Evolutionary conservation across 2,329 filamentous ascomycete species (phyloP).

Genomic region (Dryadomyces quercus-mongolicae): DNA sequence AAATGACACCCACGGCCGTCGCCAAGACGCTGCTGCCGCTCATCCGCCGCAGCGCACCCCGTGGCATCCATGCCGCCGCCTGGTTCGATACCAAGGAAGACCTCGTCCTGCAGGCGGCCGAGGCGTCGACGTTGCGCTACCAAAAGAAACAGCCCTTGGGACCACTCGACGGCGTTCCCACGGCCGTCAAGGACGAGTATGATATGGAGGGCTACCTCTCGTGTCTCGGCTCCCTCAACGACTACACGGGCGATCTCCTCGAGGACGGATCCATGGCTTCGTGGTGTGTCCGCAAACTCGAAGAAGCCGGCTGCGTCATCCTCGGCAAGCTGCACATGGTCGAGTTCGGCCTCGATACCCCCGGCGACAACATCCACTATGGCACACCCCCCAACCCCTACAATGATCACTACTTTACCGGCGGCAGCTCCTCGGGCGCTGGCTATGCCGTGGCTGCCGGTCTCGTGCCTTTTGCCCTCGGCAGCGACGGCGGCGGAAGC

Average conservation of each 20-base stretch:
- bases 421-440: constrained; percentile 64
- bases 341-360: constrained; percentile 62
- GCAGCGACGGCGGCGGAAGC: constrained; percentile 61
- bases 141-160: constrained; percentile 45
- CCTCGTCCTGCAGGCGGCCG: constrained; percentile 28
- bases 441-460: constrained; percentile 60
- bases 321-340: constrained; percentile 68
- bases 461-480: constrained; percentile 58
- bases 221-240: constrained; percentile 48
- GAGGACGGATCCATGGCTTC: constrained; percentile 35
- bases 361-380: constrained; percentile 60
- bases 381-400: constrained; percentile 70
- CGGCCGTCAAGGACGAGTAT: constrained; percentile 66
- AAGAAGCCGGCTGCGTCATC: constrained; percentile 58
- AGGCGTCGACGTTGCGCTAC: constrained; percentile 32
- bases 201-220: constrained; percentile 63
- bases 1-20: constrained; percentile 33
- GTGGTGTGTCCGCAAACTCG: constrained; percentile 59
- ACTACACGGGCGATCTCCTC: constrained; percentile 38
- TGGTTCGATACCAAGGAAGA: constrained; percentile 32
- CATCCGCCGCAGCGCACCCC: constrained; percentile 25
- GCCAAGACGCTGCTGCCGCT: constrained; percentile 31
- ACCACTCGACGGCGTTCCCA: constrained; percentile 59
- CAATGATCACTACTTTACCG: constrained; percentile 61
- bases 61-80: constrained; percentile 27